Base-by-base conservation (phyloP, 805 yeast genomes). In the Monosporozyma aquatica region DNA sequence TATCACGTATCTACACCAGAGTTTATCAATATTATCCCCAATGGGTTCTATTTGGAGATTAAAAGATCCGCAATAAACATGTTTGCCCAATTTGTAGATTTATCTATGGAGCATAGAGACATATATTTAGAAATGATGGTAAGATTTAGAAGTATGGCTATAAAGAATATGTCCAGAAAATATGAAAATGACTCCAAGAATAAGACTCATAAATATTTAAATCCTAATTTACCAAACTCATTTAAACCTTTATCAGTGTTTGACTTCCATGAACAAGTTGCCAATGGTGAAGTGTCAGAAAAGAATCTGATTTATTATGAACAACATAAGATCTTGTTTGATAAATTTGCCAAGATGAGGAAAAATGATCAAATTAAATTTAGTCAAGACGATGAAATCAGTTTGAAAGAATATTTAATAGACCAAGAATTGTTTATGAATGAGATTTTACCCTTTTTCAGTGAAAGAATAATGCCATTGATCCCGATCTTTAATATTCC, bases 41-140 rank as follows among this genome's bases (percentile, higher is more conserved):
- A 43, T 36, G 61, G 61, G 1, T 38, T 40, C 6, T 48, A 49
- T 30, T 39, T 58, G 5, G 51, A 47, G 20, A 43, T 56, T 4
- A 60, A 60, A 30, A 49, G 65, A 34, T 60, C 65, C 0, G 55
- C 62, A 8, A 44, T 52, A 14, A 47, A 53, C 7, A 41, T 50
- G 40, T 51, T 51, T 41, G 42, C 56, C 1, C 44, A 53, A 3
- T 51, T 56, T 36, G 49, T 56, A 3, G 55, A 58, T 40, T 37
- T 46, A 18, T 51, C 59, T 7, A 54, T 55, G 25, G 50, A 47
- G 22, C 55, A 53, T 26, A 48, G 63, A 11, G 65, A 60, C 41
- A 50, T 54, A 3, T 59, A 55, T 39, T 42, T 59, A 42, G 48
- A 48, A 28, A 37, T 45, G 10, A 41, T 56, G 38, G 42, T 47